Conservation (phyloP, 176 grass and related monocot species). For the Eleusine indica region DNA sequence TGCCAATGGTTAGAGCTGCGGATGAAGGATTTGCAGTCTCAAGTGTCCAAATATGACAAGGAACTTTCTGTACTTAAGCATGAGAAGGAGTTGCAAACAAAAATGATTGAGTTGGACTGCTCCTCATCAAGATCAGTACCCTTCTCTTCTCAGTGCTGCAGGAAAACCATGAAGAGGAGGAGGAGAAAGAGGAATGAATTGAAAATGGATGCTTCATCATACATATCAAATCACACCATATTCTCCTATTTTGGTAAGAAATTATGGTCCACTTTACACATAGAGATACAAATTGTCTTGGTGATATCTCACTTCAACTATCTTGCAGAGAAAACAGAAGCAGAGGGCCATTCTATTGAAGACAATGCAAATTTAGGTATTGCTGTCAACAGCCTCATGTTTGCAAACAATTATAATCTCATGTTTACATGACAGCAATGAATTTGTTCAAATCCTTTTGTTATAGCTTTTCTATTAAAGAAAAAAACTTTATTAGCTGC, state of each 20-base stretch:
- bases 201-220: constrained; percentile 54
- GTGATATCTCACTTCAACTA: constrained; percentile 27
- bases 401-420: constrained; percentile 28
- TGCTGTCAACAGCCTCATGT: constrained; percentile 5
- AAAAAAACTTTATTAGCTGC: constrained; percentile 1
- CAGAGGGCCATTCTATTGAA: constrained; percentile 75
- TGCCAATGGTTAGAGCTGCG: constrained; percentile 84
- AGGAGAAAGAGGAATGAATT: constrained; percentile 82
- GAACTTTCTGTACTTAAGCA: constrained; percentile 71
- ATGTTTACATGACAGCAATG: neutral
- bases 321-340: constrained; percentile 70
- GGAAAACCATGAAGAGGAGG: constrained; percentile 83
- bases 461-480: neutral
- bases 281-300: constrained; percentile 25
- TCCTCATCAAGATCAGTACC: constrained; percentile 85
- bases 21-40: constrained; percentile 81
- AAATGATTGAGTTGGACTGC: constrained; percentile 89
- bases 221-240: constrained; percentile 67
- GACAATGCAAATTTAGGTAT: constrained; percentile 68
- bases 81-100: constrained; percentile 87
- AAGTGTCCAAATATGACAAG: constrained; percentile 83
- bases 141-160: constrained; percentile 56
- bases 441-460: constrained; percentile 4
- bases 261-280: constrained; percentile 36
- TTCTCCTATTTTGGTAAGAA: constrained; percentile 89